Percentiles rank a stretch among this genome's conserved stretches.
These are phyloP conservation scores for Solanum chaucha DNA, from an alignment of 257 asterid genomes.

Conservation along the genomic window DNA sequence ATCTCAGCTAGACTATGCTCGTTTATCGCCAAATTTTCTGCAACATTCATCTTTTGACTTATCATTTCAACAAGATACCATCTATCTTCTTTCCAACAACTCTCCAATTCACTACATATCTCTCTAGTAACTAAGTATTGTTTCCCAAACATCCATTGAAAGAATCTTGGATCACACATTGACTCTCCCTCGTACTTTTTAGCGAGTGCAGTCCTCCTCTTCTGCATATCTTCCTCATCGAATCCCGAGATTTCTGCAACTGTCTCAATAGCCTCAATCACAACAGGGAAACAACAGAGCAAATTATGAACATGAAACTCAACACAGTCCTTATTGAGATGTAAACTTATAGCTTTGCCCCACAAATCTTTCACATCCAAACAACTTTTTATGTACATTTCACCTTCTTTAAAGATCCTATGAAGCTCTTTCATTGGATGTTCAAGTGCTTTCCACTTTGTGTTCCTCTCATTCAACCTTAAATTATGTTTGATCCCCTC, in stretches of 20 bases:
- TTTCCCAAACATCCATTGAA: conserved; percentile 63
- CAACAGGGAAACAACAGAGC: conserved; percentile 59
- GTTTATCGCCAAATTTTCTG: conserved; percentile 13
- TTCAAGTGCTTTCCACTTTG: conserved; percentile 73
- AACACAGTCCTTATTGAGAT: conserved; percentile 48
- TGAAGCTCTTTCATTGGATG: conserved; percentile 79
- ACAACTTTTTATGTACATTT: conserved; percentile 43
- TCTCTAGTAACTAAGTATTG: conserved; percentile 60
- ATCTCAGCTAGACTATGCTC: conserved; percentile 44
- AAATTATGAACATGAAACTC: conserved; percentile 72
- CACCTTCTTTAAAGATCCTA: conserved; percentile 57
- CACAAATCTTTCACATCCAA: conserved; percentile 65
- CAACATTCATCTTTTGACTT: conserved; percentile 22
- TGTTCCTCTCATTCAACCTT: conserved; percentile 49
- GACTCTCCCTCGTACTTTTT: conserved; percentile 49
- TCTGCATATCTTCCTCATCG: conserved; percentile 59
- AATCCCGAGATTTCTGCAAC: conserved; percentile 68
- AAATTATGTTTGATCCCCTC: conserved; percentile 54
- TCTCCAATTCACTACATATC: conserved; percentile 37
- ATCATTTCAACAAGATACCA: conserved; percentile 51
- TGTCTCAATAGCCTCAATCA: conserved; percentile 82
- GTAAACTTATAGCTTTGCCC: conserved; percentile 74
- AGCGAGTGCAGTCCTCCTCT: conserved; percentile 28
- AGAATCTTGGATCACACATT: conserved; percentile 37
- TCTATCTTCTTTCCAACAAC: conserved; percentile 56